Evolutionary conservation across 768 basidiomycete genomes (phyloP).

Genomic region (Mycena vulgaris): DNA sequence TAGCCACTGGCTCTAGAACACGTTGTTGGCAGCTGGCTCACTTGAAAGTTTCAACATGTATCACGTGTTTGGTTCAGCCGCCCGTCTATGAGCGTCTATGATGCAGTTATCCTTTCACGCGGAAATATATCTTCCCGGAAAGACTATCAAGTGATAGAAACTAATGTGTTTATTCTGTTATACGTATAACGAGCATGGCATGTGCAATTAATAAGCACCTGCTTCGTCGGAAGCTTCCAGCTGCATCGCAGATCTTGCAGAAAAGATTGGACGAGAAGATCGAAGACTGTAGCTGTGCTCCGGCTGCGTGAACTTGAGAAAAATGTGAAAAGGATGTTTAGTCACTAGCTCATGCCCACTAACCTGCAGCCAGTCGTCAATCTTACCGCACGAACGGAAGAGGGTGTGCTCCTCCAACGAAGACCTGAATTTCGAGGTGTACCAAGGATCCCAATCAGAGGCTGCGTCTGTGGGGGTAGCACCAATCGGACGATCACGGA

Average conservation of each 20-base stretch:
- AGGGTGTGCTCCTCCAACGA: conserved; percentile 37
- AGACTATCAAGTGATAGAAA: no score
- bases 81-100: no score
- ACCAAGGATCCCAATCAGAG: conserved; percentile 34
- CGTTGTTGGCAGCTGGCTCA: no score
- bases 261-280: conserved; percentile 15
- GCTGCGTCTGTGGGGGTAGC: conserved; percentile 22
- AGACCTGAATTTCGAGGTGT: conserved; percentile 34
- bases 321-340: background rate
- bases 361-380: conserved; percentile 34
- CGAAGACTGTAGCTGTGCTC: background rate
- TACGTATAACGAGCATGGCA: background rate
- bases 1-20: no score
- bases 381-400: conserved; percentile 29
- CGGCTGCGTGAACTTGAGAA: conserved; percentile 20
- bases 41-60: no score
- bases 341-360: background rate
- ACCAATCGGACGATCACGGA: conserved; percentile 26
- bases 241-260: conserved; percentile 24
- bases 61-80: no score
- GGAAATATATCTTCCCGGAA: no score
- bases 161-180: background rate
- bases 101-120: no score
- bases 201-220: conserved; percentile 23
- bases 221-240: background rate